These are phyloP conservation scores for Mycena leptocephala DNA, from an alignment of 768 basidiomycete genomes.

Conservation along the genomic window DNA sequence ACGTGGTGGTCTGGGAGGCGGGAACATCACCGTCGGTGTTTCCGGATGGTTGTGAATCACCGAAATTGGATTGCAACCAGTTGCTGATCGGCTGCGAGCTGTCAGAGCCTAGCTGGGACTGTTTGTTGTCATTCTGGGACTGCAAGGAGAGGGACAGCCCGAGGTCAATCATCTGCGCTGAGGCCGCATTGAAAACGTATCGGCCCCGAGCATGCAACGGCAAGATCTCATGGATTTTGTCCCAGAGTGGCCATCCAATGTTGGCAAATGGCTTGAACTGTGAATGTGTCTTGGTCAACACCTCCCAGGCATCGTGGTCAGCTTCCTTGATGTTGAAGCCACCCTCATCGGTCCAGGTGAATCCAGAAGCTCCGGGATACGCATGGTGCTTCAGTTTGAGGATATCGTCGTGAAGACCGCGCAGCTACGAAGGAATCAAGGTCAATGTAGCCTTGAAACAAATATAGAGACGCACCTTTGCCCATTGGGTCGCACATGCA, in stretches of 20 bases:
- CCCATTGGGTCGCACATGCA: background rate
- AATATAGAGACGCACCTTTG: background rate
- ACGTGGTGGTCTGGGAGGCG: background rate
- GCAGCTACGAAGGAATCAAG: background rate
- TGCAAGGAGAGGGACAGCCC: background rate
- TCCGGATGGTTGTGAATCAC: background rate
- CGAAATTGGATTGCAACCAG: no score
- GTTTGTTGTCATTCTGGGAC: background rate
- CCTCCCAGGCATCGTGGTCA: constrained; percentile 12
- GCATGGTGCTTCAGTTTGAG: background rate
- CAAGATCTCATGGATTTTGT: constrained; percentile 12
- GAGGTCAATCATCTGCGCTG: background rate
- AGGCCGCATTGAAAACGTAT: constrained; percentile 20
- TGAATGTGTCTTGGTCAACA: no score
- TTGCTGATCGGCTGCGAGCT: background rate
- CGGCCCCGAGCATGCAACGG: background rate
- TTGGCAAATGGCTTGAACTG: constrained; percentile 19
- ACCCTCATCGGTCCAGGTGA: constrained; percentile 6
- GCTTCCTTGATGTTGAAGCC: constrained; percentile 23
- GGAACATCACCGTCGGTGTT: background rate
- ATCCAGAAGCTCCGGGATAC: constrained; percentile 19
- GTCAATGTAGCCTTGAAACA: background rate
- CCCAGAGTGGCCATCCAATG: constrained; percentile 1
- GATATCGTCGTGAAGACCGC: constrained; percentile 2
- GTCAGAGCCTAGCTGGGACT: background rate